phyloP scores from a whole-genome alignment of 176 grass and related monocot genomes.

The Hyparrhenia diplandra region DNA sequence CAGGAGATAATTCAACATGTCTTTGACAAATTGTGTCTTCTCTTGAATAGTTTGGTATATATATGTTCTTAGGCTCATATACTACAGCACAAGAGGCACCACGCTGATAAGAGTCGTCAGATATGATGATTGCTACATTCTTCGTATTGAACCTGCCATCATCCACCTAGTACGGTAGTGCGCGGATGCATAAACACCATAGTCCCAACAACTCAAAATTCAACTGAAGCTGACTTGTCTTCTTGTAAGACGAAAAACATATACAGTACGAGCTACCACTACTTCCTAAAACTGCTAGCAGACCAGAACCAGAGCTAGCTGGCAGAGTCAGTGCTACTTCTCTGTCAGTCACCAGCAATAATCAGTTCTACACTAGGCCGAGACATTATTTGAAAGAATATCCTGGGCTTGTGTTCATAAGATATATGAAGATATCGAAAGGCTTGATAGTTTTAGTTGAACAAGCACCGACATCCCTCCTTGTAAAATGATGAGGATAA shows the following conservation, averaged over 20 bases:
- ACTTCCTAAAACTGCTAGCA: neutral
- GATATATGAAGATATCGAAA: neutral
- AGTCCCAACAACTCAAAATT: neutral
- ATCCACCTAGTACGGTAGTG: neutral
- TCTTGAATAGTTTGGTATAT: too few species aligned
- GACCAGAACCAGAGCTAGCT: constrained; percentile 7
- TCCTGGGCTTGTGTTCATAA: neutral
- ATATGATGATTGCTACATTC: too few species aligned
- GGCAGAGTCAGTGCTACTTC: constrained; percentile 24
- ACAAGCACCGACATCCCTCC: constrained; percentile 13
- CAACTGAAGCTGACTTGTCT: neutral
- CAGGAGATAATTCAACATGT: neutral
- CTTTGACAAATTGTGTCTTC: neutral
- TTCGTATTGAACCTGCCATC: neutral
- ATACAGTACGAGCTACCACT: neutral
- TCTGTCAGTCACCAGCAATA: constrained; percentile 28
- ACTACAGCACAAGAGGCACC: too few species aligned
- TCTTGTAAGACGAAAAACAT: neutral
- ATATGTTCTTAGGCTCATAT: too few species aligned
- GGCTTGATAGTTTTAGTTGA: neutral
- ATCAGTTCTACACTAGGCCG: neutral
- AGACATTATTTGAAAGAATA: constrained; percentile 31
- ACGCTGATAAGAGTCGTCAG: too few species aligned
- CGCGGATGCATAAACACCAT: neutral
- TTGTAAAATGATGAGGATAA: neutral